Evolutionary conservation across 2,329 filamentous ascomycete genomes (phyloP).

Genomic region (Colletotrichum trifolii): DNA sequence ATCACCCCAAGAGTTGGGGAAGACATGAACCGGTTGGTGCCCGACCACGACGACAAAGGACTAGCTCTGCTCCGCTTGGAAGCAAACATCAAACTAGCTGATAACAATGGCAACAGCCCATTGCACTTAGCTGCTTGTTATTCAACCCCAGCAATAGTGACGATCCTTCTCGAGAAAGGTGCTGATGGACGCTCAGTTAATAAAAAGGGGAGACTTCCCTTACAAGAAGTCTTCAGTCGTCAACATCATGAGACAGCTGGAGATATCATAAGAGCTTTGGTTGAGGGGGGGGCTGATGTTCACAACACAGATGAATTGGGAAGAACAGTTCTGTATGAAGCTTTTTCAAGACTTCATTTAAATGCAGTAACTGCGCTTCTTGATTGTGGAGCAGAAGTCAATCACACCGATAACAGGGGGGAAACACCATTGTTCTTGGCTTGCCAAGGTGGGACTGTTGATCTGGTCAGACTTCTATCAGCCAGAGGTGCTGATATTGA

Average conservation of each 20-base stretch:
- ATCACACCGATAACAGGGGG: fast-evolving
- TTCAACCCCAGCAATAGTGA: no score
- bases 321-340: not conserved
- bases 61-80: no score
- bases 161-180: no score
- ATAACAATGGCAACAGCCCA: no score
- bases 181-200: no score
- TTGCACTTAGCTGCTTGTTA: no score
- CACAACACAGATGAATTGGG: not conserved
- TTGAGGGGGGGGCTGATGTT: not conserved
- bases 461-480: not conserved
- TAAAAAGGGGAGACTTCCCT: no score
- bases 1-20: no score
- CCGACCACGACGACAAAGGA: no score
- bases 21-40: no score
- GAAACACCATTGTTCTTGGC: not conserved
- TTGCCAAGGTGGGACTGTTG: not conserved
- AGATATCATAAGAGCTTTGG: not conserved
- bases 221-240: no score
- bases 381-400: not conserved
- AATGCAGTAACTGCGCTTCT: not conserved
- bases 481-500: not conserved
- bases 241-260: not conserved
- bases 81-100: no score
- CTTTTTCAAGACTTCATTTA: fast-evolving